Evolutionary conservation across 2,329 filamentous ascomycete species (phyloP).

Genomic region (Beauveria sp.): DNA sequence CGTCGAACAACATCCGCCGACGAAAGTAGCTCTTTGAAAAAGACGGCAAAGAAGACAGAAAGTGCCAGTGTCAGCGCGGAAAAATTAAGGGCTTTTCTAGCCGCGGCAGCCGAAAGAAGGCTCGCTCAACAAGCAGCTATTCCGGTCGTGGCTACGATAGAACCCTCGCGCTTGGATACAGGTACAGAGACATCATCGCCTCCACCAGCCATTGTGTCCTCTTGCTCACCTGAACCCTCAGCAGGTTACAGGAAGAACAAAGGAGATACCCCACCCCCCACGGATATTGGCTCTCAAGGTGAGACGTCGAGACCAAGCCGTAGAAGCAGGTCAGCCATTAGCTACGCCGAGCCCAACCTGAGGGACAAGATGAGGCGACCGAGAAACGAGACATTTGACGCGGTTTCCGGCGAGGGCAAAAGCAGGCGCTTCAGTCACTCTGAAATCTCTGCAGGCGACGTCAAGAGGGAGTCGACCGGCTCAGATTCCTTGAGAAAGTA

Average conservation of each 20-base stretch:
- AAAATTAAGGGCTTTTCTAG: conserved; percentile 21
- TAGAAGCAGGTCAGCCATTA: conserved; percentile 60
- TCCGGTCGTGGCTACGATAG: conserved; percentile 13
- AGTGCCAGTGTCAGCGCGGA: conserved; percentile 13
- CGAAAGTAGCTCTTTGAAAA: conserved; percentile 33
- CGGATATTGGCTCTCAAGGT: conserved; percentile 46
- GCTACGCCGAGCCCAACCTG: conserved; percentile 76
- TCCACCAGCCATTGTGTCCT: conserved; percentile 36
- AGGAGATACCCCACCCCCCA: conserved; percentile 52
- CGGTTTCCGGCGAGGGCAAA: conserved; percentile 59
- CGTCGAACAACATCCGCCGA: conserved; percentile 26
- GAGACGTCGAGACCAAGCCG: conserved; percentile 58
- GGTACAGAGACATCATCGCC: conserved; percentile 24
- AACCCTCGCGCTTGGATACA: not conserved
- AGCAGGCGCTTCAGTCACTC: conserved; percentile 34
- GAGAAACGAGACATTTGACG: conserved; percentile 67
- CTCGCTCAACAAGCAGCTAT: conserved; percentile 14
- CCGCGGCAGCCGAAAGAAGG: conserved; percentile 17
- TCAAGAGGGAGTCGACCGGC: conserved; percentile 28
- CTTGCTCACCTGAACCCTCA: conserved; percentile 42
- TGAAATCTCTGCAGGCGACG: conserved; percentile 21
- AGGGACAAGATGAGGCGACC: conserved; percentile 78
- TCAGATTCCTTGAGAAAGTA: conserved; percentile 26
- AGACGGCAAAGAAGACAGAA: conserved; percentile 15
- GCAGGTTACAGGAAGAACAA: conserved; percentile 25